Evolutionary conservation across 2,329 filamentous ascomycete species (phyloP), one percentile per base, ranked within the genome.

Genomic region (Tolypocladium capitatum): DNA sequence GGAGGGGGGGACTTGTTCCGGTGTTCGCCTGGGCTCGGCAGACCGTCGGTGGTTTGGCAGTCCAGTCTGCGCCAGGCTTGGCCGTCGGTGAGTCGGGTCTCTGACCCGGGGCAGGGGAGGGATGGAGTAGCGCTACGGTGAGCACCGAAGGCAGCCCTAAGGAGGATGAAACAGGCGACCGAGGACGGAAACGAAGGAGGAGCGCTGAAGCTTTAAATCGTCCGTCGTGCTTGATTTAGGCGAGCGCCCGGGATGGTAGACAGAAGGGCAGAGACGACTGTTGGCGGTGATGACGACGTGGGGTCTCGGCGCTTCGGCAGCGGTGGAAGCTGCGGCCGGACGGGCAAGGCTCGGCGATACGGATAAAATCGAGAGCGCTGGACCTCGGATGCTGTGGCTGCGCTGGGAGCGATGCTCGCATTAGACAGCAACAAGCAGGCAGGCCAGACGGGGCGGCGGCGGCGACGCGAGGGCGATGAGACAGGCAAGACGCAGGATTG

Each of bases 101-200:
- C 11, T 7, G 10, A 28, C 14, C 21, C 16, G 11, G 4, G 10
- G 9, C 16, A 24, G 9, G 24, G 46, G 21, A 27, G 45, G 36
- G 36, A 38, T n/a, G 34, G 38, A 13, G 35, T n/a, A 21, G 31
- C 28, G 31, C 44, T 24, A 5, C 14, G 41, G 16, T 11, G 47
- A 28, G 32, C 16, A 33, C 27, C 30, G 11, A 48, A 45, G 49
- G 48, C 49, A 50, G 56, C 67, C 50, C 58, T 76, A 77, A 53
- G 73, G 74, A 65, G 74, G 74, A 55, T 78, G 74, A 56, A 72
- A 69, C 52, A 73, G 61, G 61, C 70, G 61, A 61, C 76, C 68
- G 60, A 72, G 63, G 57, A 67, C 59, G 68, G 72, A 72, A 62
- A 74, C 67, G 60, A 72, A 60, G 62, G 72, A 65, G 59, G 60